phyloP scores from a whole-genome alignment of 176 grass and related monocot species.

The Pontederia crassipes region DNA sequence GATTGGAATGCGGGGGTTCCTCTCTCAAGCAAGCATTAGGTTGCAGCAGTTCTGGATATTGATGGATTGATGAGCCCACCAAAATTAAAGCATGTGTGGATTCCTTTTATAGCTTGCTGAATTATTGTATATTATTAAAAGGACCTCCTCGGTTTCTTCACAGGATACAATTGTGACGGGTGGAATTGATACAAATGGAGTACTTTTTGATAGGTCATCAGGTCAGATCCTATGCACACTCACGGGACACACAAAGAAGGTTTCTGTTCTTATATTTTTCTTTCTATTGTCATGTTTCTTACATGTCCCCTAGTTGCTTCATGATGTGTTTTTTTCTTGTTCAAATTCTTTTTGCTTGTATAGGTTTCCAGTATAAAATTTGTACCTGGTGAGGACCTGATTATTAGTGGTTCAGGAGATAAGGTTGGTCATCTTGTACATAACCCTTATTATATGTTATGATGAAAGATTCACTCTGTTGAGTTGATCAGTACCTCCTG shows the following conservation, averaged over 20 bases:
- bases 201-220: constrained; percentile 78
- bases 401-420: constrained; percentile 83
- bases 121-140: too few species aligned
- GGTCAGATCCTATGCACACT: constrained; percentile 92
- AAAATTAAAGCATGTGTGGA: too few species aligned
- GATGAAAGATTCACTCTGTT: too few species aligned
- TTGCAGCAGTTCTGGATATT: too few species aligned
- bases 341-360: constrained; percentile 1
- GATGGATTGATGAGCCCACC: too few species aligned
- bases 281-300: background rate
- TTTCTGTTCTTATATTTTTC: constrained; percentile 10
- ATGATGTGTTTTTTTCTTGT: background rate
- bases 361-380: constrained; percentile 94
- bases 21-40: too few species aligned
- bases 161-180: constrained; percentile 95
- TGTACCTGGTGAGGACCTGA: constrained; percentile 56
- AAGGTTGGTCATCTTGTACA: constrained; percentile 35
- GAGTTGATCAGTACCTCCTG: too few species aligned
- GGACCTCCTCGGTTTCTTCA: background rate
- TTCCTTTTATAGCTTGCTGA: too few species aligned
- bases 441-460: too few species aligned
- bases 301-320: constrained; percentile 1
- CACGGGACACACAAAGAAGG: constrained; percentile 93
- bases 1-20: too few species aligned
- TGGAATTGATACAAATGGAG: constrained; percentile 86